phyloP scores from a whole-genome alignment of 1,284 basidiomycete species.

The Stereum hirsutum region DNA sequence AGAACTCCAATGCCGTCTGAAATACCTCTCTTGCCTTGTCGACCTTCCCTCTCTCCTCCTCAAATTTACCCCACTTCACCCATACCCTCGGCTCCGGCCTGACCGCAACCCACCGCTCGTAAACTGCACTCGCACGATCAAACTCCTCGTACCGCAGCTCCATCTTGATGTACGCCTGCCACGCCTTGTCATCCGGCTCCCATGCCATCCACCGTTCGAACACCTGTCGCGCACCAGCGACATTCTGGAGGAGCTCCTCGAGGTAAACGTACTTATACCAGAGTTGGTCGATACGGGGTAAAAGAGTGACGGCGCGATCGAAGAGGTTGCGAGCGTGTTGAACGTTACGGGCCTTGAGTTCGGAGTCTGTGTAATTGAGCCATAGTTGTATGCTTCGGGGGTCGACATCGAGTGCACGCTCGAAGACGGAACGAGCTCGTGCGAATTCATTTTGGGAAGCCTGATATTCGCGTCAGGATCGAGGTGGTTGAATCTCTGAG shows the following conservation, averaged over 20 bases:
- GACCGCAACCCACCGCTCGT: conserved; percentile 91
- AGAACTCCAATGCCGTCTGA: conserved; percentile 94
- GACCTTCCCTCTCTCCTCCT: conserved; percentile 81
- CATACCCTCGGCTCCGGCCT: conserved; percentile 93
- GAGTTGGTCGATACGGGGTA: conserved; percentile 90
- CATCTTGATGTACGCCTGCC: conserved; percentile 97
- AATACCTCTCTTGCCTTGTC: conserved; percentile 96
- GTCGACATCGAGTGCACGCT: conserved; percentile 95
- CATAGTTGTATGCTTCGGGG: conserved; percentile 85
- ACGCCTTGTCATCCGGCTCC: conserved; percentile 99
- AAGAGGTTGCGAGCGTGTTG: conserved; percentile 96
- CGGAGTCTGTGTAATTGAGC: conserved; percentile 97
- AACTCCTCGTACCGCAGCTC: conserved; percentile 91
- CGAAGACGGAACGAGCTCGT: conserved; percentile 89
- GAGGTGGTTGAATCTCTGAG: too few species aligned
- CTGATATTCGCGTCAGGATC: conserved; percentile 29
- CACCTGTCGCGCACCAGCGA: conserved; percentile 91
- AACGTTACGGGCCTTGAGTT: conserved; percentile 94
- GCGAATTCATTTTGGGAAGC: conserved; percentile 97
- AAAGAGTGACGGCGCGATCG: conserved; percentile 91
- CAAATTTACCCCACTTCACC: conserved; percentile 97
- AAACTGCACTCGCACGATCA: conserved; percentile 87
- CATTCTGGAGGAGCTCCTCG: conserved; percentile 94
- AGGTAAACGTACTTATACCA: conserved; percentile 99
- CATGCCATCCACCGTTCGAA: conserved; percentile 99